Evolutionary conservation across 1,284 basidiomycete species (phyloP).

Genomic region (Fomitiporia mediterranea): DNA sequence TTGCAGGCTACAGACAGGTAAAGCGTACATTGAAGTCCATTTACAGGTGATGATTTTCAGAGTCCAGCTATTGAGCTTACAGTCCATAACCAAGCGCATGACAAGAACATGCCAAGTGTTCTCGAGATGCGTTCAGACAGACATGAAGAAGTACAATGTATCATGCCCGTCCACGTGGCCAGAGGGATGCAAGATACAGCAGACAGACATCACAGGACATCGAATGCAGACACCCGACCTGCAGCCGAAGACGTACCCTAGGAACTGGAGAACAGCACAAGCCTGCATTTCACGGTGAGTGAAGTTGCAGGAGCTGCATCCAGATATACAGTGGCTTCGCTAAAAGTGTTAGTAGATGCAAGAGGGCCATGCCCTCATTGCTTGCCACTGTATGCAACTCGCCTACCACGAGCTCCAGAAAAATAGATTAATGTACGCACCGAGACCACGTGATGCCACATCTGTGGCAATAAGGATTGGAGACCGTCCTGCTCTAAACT

Average conservation of each 20-base stretch:
- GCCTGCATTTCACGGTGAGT: not conserved
- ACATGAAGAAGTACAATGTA: slow-evolving; percentile 6
- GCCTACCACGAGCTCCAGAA: slow-evolving; percentile 1
- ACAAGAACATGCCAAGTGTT: slow-evolving; percentile 15
- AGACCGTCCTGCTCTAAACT: slow-evolving; percentile 97
- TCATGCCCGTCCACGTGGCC: slow-evolving; percentile 15
- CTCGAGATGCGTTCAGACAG: slow-evolving; percentile 15
- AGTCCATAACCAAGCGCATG: slow-evolving; percentile 17
- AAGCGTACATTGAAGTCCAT: slow-evolving; percentile 9
- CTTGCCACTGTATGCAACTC: slow-evolving; percentile 14
- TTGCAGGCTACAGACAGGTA: slow-evolving; percentile 13
- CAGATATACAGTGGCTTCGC: slow-evolving; percentile 16
- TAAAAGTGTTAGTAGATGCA: slow-evolving; percentile 10
- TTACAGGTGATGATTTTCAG: slow-evolving; percentile 8
- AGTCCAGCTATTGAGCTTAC: slow-evolving; percentile 7
- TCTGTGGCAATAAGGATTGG: slow-evolving; percentile 98
- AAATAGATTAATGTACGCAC: slow-evolving; percentile 62
- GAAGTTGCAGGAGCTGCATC: slow-evolving; percentile 2
- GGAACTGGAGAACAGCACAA: slow-evolving; percentile 1
- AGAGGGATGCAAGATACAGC: slow-evolving; percentile 17
- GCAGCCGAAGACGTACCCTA: slow-evolving; percentile 15
- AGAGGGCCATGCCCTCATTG: not conserved
- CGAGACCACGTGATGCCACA: slow-evolving; percentile 98
- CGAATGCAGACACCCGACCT: slow-evolving; percentile 1
- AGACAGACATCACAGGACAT: slow-evolving; percentile 15